Evolutionary conservation across 306 rosid genomes (phyloP).

Genomic region (Prunus persica): Prunus_persica_NCBIv2 NC_034015.1:20479001-20479500

Average conservation of each 20-base stretch:
- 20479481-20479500: neutral
- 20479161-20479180: neutral
- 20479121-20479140: neutral
- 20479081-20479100: neutral
- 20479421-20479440: constrained; percentile 39
- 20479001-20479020: neutral
- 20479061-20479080: neutral
- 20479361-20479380: constrained; percentile 39
- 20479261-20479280: neutral
- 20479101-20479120: neutral
- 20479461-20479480: neutral
- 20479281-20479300: neutral
- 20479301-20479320: neutral
- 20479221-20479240: neutral
- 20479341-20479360: constrained; percentile 6
- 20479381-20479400: constrained; percentile 30
- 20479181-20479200: neutral
- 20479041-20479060: neutral
- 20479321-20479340: neutral
- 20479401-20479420: constrained; percentile 38
- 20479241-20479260: neutral
- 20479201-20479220: neutral
- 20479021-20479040: neutral
- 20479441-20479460: constrained; percentile 38
- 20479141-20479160: neutral